Base-by-base conservation (phyloP, 768 basidiomycete genomes). In the Terana coerulea region DNA sequence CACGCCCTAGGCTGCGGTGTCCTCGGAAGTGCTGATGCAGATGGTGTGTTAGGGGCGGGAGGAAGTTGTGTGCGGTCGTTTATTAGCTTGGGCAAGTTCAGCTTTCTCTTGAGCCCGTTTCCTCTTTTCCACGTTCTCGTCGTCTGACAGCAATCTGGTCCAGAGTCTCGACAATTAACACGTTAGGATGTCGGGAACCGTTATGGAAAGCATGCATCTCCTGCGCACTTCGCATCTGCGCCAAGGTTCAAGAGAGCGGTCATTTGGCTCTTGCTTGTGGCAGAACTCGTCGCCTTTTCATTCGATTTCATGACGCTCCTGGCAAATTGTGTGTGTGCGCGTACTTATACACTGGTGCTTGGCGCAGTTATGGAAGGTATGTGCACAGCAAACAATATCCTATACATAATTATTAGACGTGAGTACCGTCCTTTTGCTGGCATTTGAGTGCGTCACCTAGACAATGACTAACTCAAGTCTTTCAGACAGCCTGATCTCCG, bases 351-450 rank as follows among this genome's bases (percentile, higher is more conserved):
- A 51, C 3, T 24, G 6, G 25, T 51, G 7, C 3, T 11, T 22
- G 19, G n/a, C 17, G 28, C 49, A 51, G 21, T 51, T 42, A 26
- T 51, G 49, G 29, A 51, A 51, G n/a, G 49, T 51, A 43, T 22
- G 41, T 31, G 8, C 49, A 25, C n/a, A 28, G 40, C 42, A 24
- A 43, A 43, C 10, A 5, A 39, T 5, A 6, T n/a, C 36, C 36
- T 37, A 19, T 7, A 22, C 24, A 24, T 14, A 30, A 3, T n/a
- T 30, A 22, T 33, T 10, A 7, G 21, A 19, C 36, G 39, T 43
- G 19, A 29, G 28, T 29, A n/a, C n/a, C n/a, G n/a, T 43, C 22
- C n/a, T 6, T 8, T 24, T 5, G 22, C 22, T 15, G 42, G n/a
- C n/a, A n/a, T n/a, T 21, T 24, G 25, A 25, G 30, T n/a, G 30